Evolutionary conservation across 2,329 filamentous ascomycete species (phyloP).

Genomic region (Leptoxyphium fumago): DNA sequence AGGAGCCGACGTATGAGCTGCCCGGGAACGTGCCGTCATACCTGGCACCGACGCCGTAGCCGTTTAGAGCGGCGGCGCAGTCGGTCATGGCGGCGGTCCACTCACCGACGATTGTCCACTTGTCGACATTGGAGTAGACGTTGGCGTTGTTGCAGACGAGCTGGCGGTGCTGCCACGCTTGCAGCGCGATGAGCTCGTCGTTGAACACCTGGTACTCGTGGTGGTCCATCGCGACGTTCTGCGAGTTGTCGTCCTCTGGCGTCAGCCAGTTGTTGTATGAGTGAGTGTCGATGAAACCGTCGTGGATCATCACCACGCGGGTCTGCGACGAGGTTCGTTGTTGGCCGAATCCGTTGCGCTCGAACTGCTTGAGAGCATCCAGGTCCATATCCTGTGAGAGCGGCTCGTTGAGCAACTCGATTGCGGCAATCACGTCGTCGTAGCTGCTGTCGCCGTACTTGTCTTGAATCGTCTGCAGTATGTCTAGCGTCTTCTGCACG

Average conservation of each 20-base stretch:
- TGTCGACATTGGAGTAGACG: slow-evolving; percentile 39
- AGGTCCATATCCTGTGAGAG: slow-evolving; percentile 32
- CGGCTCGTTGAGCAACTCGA: slow-evolving; percentile 45
- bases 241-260: slow-evolving; percentile 32
- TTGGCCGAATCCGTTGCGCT: slow-evolving; percentile 38
- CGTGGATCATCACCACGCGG: slow-evolving; percentile 40
- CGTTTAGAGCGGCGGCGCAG: slow-evolving; percentile 36
- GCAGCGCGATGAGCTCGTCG: slow-evolving; percentile 33
- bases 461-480: slow-evolving; percentile 41
- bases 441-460: slow-evolving; percentile 41
- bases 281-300: slow-evolving; percentile 38
- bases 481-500: slow-evolving; percentile 36
- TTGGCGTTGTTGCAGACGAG: slow-evolving; percentile 40
- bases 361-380: slow-evolving; percentile 36
- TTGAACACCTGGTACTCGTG: slow-evolving; percentile 56
- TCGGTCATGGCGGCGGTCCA: slow-evolving; percentile 56
- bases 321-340: slow-evolving; percentile 17
- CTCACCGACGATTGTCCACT: slow-evolving; percentile 54
- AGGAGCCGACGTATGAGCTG: slow-evolving; percentile 38
- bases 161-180: slow-evolving; percentile 38
- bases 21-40: slow-evolving; percentile 42
- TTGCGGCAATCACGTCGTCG: slow-evolving; percentile 43
- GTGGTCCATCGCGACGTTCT: slow-evolving; percentile 48
- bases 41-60: slow-evolving; percentile 44
- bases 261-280: slow-evolving; percentile 49